Evolutionary conservation across 2,329 filamentous ascomycete species (phyloP).

Genomic region (Fusarium phyllophilum): DNA sequence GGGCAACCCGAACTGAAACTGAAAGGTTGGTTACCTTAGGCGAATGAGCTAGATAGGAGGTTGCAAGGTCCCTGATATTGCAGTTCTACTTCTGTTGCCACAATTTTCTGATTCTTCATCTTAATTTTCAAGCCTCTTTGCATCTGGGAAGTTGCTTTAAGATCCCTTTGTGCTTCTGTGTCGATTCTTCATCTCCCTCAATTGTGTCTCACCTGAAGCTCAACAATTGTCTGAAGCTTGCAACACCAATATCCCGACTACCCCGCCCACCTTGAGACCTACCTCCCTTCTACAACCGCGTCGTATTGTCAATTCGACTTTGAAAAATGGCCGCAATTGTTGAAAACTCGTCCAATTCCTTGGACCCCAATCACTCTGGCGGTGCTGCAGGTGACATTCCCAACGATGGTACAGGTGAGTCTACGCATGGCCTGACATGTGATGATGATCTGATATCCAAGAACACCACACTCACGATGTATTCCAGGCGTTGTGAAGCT

Average conservation of each 20-base stretch:
- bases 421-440: slow-evolving; percentile 15
- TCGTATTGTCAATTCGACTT: slow-evolving; percentile 15
- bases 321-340: slow-evolving; percentile 49
- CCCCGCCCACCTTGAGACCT: slow-evolving; percentile 31
- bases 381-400: slow-evolving; percentile 63
- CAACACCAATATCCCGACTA: slow-evolving; percentile 37
- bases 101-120: slow-evolving; percentile 26
- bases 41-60: slow-evolving; percentile 35
- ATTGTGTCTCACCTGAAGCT: slow-evolving; percentile 39
- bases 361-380: slow-evolving; percentile 50
- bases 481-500: slow-evolving; percentile 81
- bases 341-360: slow-evolving; percentile 57
- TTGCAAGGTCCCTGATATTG: slow-evolving; percentile 41
- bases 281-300: slow-evolving; percentile 26
- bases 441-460: slow-evolving; percentile 35
- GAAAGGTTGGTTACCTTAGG: slow-evolving; percentile 24
- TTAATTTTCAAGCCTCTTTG: slow-evolving; percentile 30
- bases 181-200: slow-evolving; percentile 20
- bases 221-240: slow-evolving; percentile 37
- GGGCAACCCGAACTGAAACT: slow-evolving; percentile 3
- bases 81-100: slow-evolving; percentile 29
- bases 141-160: slow-evolving; percentile 8
- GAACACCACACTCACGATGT: slow-evolving; percentile 24
- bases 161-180: slow-evolving; percentile 8
- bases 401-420: slow-evolving; percentile 77